Conservation (phyloP, 192 early-diverging fungal species). For the Coemansia sp. region DNA sequence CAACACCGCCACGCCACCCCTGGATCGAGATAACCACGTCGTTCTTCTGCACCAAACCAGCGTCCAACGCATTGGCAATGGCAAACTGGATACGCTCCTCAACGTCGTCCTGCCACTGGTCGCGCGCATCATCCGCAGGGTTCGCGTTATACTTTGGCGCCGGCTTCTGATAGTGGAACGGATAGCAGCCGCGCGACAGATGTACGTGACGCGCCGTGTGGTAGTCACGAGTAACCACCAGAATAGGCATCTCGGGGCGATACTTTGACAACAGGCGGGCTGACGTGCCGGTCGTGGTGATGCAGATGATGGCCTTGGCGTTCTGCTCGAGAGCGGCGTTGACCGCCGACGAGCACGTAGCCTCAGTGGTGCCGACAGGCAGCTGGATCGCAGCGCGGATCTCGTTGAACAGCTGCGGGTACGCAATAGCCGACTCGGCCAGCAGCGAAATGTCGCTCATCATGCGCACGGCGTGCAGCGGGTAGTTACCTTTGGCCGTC, state of each 20-base stretch:
- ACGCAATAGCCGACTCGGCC: constrained; percentile 92
- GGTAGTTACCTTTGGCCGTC: constrained; percentile 94
- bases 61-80: constrained; percentile 70
- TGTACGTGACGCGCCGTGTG: constrained; percentile 74
- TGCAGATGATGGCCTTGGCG: constrained; percentile 85
- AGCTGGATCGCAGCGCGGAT: constrained; percentile 72
- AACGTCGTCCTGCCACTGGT: constrained; percentile 81
- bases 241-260: constrained; percentile 85
- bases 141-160: constrained; percentile 33
- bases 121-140: constrained; percentile 48
- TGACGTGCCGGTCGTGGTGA: constrained; percentile 86
- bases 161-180: constrained; percentile 67
- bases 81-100: constrained; percentile 75
- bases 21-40: constrained; percentile 74
- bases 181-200: constrained; percentile 78
- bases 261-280: constrained; percentile 93
- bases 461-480: constrained; percentile 86
- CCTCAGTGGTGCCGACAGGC: constrained; percentile 85
- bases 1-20: constrained; percentile 75
- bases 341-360: constrained; percentile 88
- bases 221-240: constrained; percentile 84
- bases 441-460: constrained; percentile 92
- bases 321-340: constrained; percentile 78
- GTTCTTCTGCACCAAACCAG: constrained; percentile 64
- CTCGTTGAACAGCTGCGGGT: constrained; percentile 91